Conservation (phyloP, 192 early-diverging fungal genomes). For the Coemansia sp. region DNA sequence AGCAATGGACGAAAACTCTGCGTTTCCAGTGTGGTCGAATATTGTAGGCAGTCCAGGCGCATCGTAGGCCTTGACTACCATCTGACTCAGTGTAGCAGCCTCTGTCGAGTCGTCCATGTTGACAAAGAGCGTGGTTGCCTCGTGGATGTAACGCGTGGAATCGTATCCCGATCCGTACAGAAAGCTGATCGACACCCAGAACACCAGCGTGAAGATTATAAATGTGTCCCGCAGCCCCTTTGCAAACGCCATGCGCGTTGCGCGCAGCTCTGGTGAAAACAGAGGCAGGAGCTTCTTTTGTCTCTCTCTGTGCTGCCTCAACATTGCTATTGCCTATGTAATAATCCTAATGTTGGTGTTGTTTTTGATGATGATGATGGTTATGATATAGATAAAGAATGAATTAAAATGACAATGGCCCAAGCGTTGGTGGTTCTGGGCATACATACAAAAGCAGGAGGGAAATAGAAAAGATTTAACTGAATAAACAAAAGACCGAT, state of each 20-base stretch:
- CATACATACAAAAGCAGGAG: no score
- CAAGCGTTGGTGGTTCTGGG: no score
- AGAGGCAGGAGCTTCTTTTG: slow-evolving; percentile 46
- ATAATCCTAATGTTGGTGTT: background rate
- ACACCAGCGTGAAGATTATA: slow-evolving; percentile 42
- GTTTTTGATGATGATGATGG: no score
- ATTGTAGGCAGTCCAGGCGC: slow-evolving; percentile 13
- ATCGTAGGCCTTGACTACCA: slow-evolving; percentile 28
- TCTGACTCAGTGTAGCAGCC: slow-evolving; percentile 13
- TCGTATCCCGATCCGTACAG: slow-evolving; percentile 52
- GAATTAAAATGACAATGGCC: no score
- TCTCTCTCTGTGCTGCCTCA: slow-evolving; percentile 32
- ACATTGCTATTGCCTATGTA: slow-evolving; percentile 3
- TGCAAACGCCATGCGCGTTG: slow-evolving; percentile 45
- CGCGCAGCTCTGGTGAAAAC: slow-evolving; percentile 49
- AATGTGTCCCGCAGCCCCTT: slow-evolving; percentile 43
- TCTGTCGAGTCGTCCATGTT: slow-evolving; percentile 37
- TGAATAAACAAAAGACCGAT: no score
- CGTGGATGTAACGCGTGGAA: slow-evolving; percentile 46
- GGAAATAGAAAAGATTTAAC: no score
- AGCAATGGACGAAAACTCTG: slow-evolving; percentile 6
- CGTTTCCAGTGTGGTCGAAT: slow-evolving; percentile 15
- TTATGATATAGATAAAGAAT: no score
- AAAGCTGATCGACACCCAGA: slow-evolving; percentile 49
- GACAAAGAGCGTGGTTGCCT: slow-evolving; percentile 25